Conservation (phyloP, 2,329 filamentous ascomycete species). For the Trichophaea hybrida region DNA sequence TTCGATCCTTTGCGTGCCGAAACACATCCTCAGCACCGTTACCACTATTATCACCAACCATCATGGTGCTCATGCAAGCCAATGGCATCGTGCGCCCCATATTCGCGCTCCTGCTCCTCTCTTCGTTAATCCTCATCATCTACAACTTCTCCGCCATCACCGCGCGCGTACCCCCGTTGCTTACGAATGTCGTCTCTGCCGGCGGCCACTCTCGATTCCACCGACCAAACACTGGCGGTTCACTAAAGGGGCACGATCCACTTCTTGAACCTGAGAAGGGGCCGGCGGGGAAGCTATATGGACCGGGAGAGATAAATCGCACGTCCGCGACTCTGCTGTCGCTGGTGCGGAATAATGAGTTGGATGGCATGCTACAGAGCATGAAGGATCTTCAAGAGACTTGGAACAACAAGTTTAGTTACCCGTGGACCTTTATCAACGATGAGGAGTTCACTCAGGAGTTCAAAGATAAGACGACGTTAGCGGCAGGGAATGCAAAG, state of each 20-base stretch:
- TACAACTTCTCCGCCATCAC: slow-evolving; percentile 16
- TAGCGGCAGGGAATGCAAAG: slow-evolving; percentile 45
- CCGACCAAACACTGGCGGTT: slow-evolving; percentile 14
- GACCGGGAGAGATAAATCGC: slow-evolving; percentile 42
- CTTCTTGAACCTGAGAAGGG: slow-evolving; percentile 17
- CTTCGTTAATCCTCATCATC: slow-evolving; percentile 12
- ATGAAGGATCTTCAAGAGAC: slow-evolving; percentile 88
- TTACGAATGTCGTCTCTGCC: neutral
- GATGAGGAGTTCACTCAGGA: slow-evolving; percentile 85
- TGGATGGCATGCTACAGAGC: slow-evolving; percentile 66
- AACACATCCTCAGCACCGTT: too few species aligned
- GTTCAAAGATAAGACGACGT: slow-evolving; percentile 82
- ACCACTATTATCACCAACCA: neutral
- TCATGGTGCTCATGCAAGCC: slow-evolving; percentile 15
- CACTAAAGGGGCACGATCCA: slow-evolving; percentile 22
- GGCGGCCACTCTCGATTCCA: slow-evolving; percentile 9
- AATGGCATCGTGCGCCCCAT: slow-evolving; percentile 12
- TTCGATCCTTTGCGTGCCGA: too few species aligned
- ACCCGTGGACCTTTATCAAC: slow-evolving; percentile 99
- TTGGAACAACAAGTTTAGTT: slow-evolving; percentile 99
- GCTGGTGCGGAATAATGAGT: slow-evolving; percentile 82
- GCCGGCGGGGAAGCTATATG: slow-evolving; percentile 22
- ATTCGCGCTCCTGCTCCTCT: slow-evolving; percentile 11
- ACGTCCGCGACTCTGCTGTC: slow-evolving; percentile 89
- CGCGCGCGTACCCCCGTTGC: neutral